These are phyloP conservation scores for Picochlorum sp. DNA, from an alignment of 139 green algal species.

Conservation along the genomic window DNA sequence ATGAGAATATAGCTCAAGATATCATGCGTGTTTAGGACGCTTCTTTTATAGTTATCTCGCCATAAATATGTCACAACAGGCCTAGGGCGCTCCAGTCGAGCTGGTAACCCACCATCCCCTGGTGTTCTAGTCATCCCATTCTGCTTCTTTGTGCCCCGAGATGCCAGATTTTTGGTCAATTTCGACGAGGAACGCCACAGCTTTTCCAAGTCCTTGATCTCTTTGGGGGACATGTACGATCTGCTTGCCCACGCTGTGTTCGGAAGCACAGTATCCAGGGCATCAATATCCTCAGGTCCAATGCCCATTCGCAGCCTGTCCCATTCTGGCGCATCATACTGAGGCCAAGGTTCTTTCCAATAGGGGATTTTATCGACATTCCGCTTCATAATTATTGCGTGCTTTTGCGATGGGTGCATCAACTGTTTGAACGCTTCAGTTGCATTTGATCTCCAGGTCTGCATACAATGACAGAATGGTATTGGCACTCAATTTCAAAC, in stretches of 20 bases:
- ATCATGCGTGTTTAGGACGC: conserved; percentile 27
- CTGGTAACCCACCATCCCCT: neutral
- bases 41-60: conserved; percentile 23
- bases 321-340: conserved; percentile 18
- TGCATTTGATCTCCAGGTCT: neutral
- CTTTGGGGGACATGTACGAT: neutral
- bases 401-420: neutral
- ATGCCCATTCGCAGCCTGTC: conserved; percentile 22
- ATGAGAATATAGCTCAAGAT: conserved; percentile 27
- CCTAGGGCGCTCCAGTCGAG: conserved; percentile 5
- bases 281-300: conserved; percentile 20
- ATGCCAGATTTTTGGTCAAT: neutral
- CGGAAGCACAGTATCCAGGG: conserved; percentile 6
- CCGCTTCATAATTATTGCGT: neutral
- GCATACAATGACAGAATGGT: neutral
- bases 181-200: neutral
- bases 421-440: neutral
- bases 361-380: neutral
- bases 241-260: neutral
- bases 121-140: neutral
- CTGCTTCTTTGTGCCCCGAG: neutral
- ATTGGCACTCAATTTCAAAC: too few species aligned
- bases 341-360: conserved; percentile 5
- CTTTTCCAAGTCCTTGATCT: neutral
- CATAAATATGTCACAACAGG: conserved; percentile 32